Evolutionary conservation across 495 filamentous ascomycete species (phyloP).

Genomic region (Mytilinidion resinicola): DNA sequence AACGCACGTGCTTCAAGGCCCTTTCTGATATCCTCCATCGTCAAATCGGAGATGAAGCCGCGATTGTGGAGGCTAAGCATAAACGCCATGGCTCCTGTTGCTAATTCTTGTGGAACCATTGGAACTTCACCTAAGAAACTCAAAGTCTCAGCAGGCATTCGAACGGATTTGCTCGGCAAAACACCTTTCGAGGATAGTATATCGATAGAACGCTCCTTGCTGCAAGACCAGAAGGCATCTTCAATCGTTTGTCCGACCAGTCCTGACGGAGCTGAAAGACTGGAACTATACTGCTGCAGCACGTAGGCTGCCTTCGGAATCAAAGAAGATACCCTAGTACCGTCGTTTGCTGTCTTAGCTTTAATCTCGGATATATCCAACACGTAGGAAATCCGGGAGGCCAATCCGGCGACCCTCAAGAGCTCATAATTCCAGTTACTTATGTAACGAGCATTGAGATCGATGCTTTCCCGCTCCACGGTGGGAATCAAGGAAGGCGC

Average conservation of each 20-base stretch:
- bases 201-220: constrained; percentile 72
- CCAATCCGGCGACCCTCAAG: constrained; percentile 82
- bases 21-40: constrained; percentile 72
- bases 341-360: constrained; percentile 51
- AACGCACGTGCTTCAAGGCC: constrained; percentile 75
- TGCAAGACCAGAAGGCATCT: constrained; percentile 90
- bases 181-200: constrained; percentile 83
- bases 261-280: constrained; percentile 79
- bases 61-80: constrained; percentile 70
- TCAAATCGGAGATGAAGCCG: constrained; percentile 75
- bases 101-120: constrained; percentile 69
- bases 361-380: constrained; percentile 66
- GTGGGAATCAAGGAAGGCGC: constrained; percentile 96
- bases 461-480: constrained; percentile 95
- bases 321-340: constrained; percentile 51
- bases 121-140: constrained; percentile 90
- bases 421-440: constrained; percentile 96
- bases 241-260: constrained; percentile 77
- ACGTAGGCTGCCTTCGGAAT: constrained; percentile 74
- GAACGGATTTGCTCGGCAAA: constrained; percentile 66
- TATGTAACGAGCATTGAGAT: constrained; percentile 90
- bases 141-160: constrained; percentile 72
- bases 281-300: constrained; percentile 75
- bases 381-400: constrained; percentile 77
- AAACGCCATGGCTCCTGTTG: constrained; percentile 57